Base-by-base conservation (phyloP, 129 eudicot species). In the Ambrosia artemisiifolia region DNA sequence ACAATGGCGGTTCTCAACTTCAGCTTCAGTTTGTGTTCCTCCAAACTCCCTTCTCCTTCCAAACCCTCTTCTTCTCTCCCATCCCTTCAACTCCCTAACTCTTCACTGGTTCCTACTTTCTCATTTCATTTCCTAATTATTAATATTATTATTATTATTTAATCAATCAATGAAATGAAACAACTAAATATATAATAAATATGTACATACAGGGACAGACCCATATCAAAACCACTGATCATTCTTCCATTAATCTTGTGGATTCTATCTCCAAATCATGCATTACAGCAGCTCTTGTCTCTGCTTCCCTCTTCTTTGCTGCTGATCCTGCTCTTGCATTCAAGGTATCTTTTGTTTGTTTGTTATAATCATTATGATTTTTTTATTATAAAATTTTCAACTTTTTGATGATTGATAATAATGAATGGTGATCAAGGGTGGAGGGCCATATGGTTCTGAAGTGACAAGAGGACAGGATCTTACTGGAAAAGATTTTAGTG, bases 401-500 rank as follows among this genome's bases (percentile, higher is more conserved):
- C 28, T 24, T 24, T 24, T 24, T 24, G 28, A 24, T 24, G 0
- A 24, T 24, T 24, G 28, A 24, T 24, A 24, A 24, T 69, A 68
- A 63, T 78, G 16, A 51, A 49, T 71, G 69, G 68, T 74, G 3
- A 65, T 47, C 11, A 40, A 93, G 98, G 99, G 99, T 28, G 99
- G 99, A 75, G 97, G 99, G 30, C 99, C 99, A 0, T 94, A 90
- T 59, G 99, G 99, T 67, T 72, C 90, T 62, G 97, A 81, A 78
- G 97, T 94, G 34, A 94, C 98, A 5, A 88, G 98, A 73, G 98
- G 98, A 11, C 98, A 94, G 50, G 98, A 94, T 85, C 89, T 94
- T 38, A 80, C 87, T 57, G 98, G 98, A 7, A 90, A 79, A 67
- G 98, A 94, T 71, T 94, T 94, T 64, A 94, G 98, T 76, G 98